Percentiles rank a stretch among this genome's conserved stretches.
phyloP scores from a whole-genome alignment of 2,329 filamentous ascomycete species.

The Aspergillus novoparasiticus region DNA sequence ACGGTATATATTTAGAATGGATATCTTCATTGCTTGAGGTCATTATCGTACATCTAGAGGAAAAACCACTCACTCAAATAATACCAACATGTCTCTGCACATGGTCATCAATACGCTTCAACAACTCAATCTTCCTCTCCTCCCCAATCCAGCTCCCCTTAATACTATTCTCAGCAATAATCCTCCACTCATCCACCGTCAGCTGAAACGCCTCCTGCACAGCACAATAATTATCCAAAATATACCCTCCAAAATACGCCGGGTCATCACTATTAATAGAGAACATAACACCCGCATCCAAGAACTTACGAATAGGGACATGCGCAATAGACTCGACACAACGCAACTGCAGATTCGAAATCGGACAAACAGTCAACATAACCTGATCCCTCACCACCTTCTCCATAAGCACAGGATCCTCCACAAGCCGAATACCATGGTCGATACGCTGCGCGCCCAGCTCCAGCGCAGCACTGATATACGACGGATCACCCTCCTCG shows the following conservation, averaged over 20 bases:
- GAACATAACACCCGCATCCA: constrained; percentile 67
- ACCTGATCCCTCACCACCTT: constrained; percentile 60
- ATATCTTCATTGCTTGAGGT: no score
- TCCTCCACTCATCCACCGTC: constrained; percentile 65
- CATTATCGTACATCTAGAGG: background rate
- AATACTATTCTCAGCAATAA: constrained; percentile 64
- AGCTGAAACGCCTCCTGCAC: constrained; percentile 73
- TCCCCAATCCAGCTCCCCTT: constrained; percentile 70
- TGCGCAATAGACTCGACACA: constrained; percentile 57
- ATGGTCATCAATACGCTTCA: constrained; percentile 41
- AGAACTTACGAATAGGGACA: constrained; percentile 64
- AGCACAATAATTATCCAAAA: constrained; percentile 73
- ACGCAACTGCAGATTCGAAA: constrained; percentile 70
- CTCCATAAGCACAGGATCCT: constrained; percentile 61
- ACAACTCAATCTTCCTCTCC: constrained; percentile 62
- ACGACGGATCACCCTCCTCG: constrained; percentile 71
- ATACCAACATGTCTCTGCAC: constrained; percentile 26
- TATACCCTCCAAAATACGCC: constrained; percentile 75
- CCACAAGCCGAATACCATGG: constrained; percentile 68
- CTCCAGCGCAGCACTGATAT: constrained; percentile 66
- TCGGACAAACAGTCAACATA: constrained; percentile 71
- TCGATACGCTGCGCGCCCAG: constrained; percentile 70
- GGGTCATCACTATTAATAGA: constrained; percentile 76
- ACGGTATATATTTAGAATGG: no score
- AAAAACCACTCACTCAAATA: background rate